phyloP scores from a whole-genome alignment of 805 yeast genomes.

The Candida nonsorbophila region DNA sequence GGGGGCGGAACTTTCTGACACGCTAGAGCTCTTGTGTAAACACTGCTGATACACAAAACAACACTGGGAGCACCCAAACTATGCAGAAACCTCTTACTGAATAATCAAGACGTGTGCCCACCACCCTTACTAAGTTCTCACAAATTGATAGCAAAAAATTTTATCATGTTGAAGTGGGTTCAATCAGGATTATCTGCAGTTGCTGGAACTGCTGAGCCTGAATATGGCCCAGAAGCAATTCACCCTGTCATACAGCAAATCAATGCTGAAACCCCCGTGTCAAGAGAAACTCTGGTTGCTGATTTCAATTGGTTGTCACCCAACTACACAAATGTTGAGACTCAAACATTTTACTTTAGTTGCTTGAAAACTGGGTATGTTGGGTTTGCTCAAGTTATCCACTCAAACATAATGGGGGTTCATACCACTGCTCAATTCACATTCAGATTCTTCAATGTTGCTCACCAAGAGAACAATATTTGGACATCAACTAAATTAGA shows the following conservation, averaged over 20 bases:
- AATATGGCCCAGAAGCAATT: constrained; percentile 88
- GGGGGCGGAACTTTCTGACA: too few species aligned
- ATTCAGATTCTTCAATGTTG: constrained; percentile 65
- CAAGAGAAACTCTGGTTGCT: constrained; percentile 49
- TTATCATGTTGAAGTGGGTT: constrained; percentile 71
- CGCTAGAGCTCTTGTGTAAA: too few species aligned
- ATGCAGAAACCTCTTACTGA: too few species aligned
- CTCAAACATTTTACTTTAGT: constrained; percentile 85
- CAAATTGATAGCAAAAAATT: too few species aligned
- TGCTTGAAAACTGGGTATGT: constrained; percentile 55
- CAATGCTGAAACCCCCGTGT: constrained; percentile 36
- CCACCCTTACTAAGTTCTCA: too few species aligned
- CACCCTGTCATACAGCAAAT: constrained; percentile 71
- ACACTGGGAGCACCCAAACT: too few species aligned
- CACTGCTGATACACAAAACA: too few species aligned
- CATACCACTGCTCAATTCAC: constrained; percentile 93
- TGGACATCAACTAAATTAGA: constrained; percentile 94
- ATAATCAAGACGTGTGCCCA: too few species aligned
- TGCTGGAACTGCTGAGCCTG: constrained; percentile 97
- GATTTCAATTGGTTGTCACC: constrained; percentile 80
- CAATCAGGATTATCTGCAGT: constrained; percentile 88
- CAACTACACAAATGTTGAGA: constrained; percentile 84
- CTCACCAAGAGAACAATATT: constrained; percentile 42
- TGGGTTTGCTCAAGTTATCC: constrained; percentile 93
- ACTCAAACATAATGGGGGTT: constrained; percentile 84